Evolutionary conservation across 768 basidiomycete genomes (phyloP).

Genomic region (Strobilomyces dryophilus): DNA sequence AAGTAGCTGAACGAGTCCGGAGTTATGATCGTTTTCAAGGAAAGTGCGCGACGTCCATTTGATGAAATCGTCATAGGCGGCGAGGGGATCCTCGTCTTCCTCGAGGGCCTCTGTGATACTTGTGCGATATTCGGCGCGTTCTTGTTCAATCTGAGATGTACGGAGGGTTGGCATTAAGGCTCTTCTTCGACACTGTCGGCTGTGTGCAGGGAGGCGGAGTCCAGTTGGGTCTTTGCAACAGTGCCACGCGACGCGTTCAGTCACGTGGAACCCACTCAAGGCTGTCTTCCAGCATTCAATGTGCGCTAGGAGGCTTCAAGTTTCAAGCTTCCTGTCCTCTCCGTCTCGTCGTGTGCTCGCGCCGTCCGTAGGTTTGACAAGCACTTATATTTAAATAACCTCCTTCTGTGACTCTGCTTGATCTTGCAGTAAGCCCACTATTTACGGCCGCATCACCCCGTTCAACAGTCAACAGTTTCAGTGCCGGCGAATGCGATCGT

Average conservation of each 20-base stretch:
- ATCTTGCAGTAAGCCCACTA: no score
- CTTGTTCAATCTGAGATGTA: constrained; percentile 27
- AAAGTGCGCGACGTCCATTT: constrained; percentile 87
- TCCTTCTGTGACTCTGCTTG: no score
- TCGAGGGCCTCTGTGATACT: constrained; percentile 50
- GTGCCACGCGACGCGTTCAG: constrained; percentile 28
- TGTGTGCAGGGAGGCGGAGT: not conserved
- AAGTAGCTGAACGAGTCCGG: constrained; percentile 75
- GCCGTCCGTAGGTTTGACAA: no score
- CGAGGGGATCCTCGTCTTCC: constrained; percentile 85
- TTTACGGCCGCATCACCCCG: no score
- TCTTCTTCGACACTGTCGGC: constrained; percentile 6
- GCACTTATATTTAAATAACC: no score
- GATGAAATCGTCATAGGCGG: constrained; percentile 81
- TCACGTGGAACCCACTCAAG: constrained; percentile 24
- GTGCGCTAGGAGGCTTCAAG: no score
- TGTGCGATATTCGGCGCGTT: constrained; percentile 30
- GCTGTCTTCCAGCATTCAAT: no score
- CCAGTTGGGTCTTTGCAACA: constrained; percentile 9
- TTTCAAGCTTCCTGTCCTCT: no score
- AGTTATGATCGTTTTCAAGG: constrained; percentile 58
- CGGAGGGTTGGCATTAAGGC: constrained; percentile 23
- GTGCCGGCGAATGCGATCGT: no score
- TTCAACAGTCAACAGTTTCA: no score
- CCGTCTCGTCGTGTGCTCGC: no score